Conservation (phyloP, 192 early-diverging fungal species). For the Umbelopsis vinacea region DNA sequence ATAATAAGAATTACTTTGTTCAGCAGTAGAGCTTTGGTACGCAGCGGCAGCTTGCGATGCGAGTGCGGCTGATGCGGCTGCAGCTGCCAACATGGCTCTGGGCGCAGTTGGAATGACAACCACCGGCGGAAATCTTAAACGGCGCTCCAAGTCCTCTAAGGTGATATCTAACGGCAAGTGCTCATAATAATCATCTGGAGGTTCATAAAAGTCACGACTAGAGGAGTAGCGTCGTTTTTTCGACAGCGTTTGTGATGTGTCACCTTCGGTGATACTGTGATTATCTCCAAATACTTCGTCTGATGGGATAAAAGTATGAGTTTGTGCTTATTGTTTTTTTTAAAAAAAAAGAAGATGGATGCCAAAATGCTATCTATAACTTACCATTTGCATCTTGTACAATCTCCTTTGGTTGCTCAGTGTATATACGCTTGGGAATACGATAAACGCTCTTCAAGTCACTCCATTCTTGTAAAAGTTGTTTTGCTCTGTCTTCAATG, state of each 20-base stretch:
- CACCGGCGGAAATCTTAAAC: slow-evolving; percentile 26
- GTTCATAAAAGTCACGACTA: slow-evolving; percentile 40
- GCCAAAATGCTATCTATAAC: slow-evolving; percentile 9
- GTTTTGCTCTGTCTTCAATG: slow-evolving; percentile 50
- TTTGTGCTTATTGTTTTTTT: too few relatives aligned
- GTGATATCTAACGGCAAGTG: slow-evolving; percentile 27
- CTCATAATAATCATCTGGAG: slow-evolving; percentile 39
- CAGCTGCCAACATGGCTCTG: slow-evolving; percentile 33
- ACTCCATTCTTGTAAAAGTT: slow-evolving; percentile 54
- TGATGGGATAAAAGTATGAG: slow-evolving; percentile 23
- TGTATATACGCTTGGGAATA: slow-evolving; percentile 59
- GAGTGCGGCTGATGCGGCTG: slow-evolving; percentile 13
- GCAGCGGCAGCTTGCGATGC: slow-evolving; percentile 12
- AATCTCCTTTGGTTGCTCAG: slow-evolving; percentile 20
- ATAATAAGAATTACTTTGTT: slow-evolving; percentile 23
- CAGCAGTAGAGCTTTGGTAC: slow-evolving; percentile 6
- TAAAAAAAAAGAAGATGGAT: slow-evolving; percentile 33
- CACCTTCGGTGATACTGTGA: slow-evolving; percentile 11
- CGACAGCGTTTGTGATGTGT: background rate
- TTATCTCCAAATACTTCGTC: background rate
- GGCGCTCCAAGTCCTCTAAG: slow-evolving; percentile 27
- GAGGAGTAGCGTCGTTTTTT: slow-evolving; percentile 26
- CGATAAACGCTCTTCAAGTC: slow-evolving; percentile 56
- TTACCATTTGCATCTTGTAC: slow-evolving; percentile 3
- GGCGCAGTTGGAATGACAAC: slow-evolving; percentile 38